Evolutionary conservation across 2,329 filamentous ascomycete species (phyloP).

Genomic region (Xylariaceae sp.): DNA sequence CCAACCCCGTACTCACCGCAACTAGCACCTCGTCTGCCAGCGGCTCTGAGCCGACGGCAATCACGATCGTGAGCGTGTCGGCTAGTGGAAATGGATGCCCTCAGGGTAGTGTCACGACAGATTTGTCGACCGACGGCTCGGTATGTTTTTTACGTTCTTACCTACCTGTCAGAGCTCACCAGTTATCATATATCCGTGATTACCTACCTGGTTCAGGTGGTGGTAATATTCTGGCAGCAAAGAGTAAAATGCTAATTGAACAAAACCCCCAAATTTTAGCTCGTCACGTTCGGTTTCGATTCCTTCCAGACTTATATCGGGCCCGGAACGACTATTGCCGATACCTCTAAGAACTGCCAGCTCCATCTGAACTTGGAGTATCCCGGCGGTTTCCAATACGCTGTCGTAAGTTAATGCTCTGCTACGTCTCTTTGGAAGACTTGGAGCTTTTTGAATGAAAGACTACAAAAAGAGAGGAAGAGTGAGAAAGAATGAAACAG

Average conservation of each 20-base stretch:
- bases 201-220: too few relatives aligned
- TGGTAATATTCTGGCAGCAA: too few relatives aligned
- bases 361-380: slow-evolving; percentile 45
- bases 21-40: slow-evolving; percentile 25
- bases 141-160: slow-evolving; percentile 24
- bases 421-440: background rate
- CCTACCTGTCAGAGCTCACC: too few relatives aligned
- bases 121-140: slow-evolving; percentile 40
- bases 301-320: slow-evolving; percentile 46
- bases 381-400: slow-evolving; percentile 44
- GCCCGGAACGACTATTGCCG: slow-evolving; percentile 33
- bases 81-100: slow-evolving; percentile 44
- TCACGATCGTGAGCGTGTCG: slow-evolving; percentile 38
- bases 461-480: too few relatives aligned
- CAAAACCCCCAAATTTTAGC: slow-evolving; percentile 27
- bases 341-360: slow-evolving; percentile 46
- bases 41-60: slow-evolving; percentile 36
- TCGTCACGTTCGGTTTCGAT: slow-evolving; percentile 46
- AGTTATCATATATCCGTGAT: too few relatives aligned
- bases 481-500: background rate
- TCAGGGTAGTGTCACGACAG: slow-evolving; percentile 40
- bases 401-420: slow-evolving; percentile 28
- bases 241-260: too few relatives aligned
- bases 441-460: too few relatives aligned
- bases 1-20: slow-evolving; percentile 33